A percentile compares a stretch with the other conserved stretches of the same genome.
These are phyloP conservation scores for Sclerotinia trifoliorum DNA, from an alignment of 2,329 filamentous ascomycete species.

Conservation along the genomic window DNA sequence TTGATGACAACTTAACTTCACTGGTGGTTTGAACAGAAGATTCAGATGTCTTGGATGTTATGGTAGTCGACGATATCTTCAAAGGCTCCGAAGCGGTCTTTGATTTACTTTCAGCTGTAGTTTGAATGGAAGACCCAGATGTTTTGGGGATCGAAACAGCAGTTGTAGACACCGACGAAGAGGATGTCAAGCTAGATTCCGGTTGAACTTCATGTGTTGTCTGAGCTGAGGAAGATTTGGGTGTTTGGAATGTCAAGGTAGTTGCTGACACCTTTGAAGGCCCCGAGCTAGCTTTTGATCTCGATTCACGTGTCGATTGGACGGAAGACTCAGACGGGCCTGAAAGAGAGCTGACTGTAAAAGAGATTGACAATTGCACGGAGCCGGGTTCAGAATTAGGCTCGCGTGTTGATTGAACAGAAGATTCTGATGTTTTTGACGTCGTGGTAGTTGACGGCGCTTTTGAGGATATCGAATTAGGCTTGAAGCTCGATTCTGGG, in stretches of 20 bases:
- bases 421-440: slow-evolving; percentile 10
- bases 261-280: background rate
- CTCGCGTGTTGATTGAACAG: background rate
- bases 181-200: background rate
- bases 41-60: background rate
- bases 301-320: background rate
- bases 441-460: background rate
- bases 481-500: background rate
- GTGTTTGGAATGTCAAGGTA: background rate
- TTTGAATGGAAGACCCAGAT: background rate
- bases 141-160: background rate
- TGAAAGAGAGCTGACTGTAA: background rate
- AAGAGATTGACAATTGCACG: background rate
- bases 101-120: background rate
- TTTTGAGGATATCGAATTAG: background rate
- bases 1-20: slow-evolving; percentile 1
- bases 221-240: background rate
- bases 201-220: background rate
- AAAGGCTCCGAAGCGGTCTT: background rate
- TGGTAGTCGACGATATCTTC: background rate
- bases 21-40: background rate
- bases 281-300: background rate
- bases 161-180: background rate
- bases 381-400: background rate
- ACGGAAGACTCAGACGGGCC: background rate